Evolutionary conservation across 2,329 filamentous ascomycete species (phyloP).

Genomic region (Phoma sp.): DNA sequence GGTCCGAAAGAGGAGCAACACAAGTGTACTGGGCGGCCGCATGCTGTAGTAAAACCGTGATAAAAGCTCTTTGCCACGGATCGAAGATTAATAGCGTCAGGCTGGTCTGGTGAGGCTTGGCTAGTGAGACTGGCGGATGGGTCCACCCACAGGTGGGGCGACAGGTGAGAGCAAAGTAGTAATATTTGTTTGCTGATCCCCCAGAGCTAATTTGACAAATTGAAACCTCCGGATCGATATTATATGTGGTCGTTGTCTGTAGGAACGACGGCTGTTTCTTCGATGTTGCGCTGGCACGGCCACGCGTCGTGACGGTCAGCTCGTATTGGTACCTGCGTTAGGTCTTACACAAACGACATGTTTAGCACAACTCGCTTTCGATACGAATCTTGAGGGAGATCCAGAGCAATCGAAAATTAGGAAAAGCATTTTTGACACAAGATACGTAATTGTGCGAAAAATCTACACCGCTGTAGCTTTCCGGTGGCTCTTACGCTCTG

Average conservation of each 20-base stretch:
- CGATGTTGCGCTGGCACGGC: neutral
- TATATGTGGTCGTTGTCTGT: neutral
- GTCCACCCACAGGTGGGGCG: too few relatives aligned
- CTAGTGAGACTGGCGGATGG: too few relatives aligned
- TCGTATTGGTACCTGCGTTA: constrained; percentile 15
- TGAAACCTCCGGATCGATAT: neutral
- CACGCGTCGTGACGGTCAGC: constrained; percentile 12
- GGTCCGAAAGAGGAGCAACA: constrained; percentile 10
- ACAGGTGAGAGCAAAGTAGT: too few relatives aligned
- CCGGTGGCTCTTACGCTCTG: too few relatives aligned
- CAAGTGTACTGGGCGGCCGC: constrained; percentile 1
- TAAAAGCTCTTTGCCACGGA: too few relatives aligned
- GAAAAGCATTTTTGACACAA: too few relatives aligned
- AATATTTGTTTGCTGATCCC: neutral
- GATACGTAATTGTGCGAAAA: too few relatives aligned
- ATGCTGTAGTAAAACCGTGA: too few relatives aligned
- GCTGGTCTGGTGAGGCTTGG: neutral
- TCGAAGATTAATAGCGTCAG: too few relatives aligned
- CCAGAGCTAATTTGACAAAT: neutral
- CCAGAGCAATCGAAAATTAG: too few relatives aligned
- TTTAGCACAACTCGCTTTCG: neutral
- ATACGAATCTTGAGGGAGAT: neutral
- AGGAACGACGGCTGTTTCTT: neutral
- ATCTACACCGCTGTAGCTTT: too few relatives aligned
- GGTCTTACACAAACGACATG: constrained; percentile 4